Evolutionary conservation across 805 yeast genomes (phyloP).

Genomic region (Ogataea corticis): DNA sequence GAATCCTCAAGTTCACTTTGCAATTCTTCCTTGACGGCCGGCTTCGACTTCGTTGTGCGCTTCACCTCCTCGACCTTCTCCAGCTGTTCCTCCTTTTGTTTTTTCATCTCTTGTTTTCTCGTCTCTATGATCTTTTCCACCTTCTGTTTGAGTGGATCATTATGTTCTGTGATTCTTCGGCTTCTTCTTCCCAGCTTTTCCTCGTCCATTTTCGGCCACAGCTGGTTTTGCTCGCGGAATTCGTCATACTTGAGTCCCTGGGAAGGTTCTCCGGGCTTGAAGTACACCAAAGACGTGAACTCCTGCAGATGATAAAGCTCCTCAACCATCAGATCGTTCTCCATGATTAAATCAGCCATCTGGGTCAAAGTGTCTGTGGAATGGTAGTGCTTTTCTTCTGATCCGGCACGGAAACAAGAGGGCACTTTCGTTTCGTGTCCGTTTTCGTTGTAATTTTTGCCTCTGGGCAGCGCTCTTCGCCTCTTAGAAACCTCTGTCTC

Average conservation of each 20-base stretch:
- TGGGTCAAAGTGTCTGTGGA: conserved; percentile 25
- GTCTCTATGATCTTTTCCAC: conserved; percentile 18
- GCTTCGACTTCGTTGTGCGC: not conserved
- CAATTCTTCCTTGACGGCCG: not conserved
- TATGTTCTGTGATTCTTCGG: conserved; percentile 23
- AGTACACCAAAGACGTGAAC: conserved; percentile 60
- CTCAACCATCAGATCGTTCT: conserved; percentile 50
- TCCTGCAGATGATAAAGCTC: conserved; percentile 66
- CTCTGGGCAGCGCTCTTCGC: conserved; percentile 10
- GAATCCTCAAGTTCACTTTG: conserved; percentile 6
- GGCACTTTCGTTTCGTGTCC: not conserved
- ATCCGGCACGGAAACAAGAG: conserved; percentile 7
- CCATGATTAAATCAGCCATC: conserved; percentile 44
- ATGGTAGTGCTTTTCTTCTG: not conserved
- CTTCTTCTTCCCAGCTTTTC: conserved; percentile 28
- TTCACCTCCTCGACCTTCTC: not conserved
- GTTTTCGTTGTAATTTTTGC: too few species aligned
- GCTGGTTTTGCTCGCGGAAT: conserved; percentile 35
- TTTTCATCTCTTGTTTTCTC: conserved; percentile 4
- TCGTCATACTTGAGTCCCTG: conserved; percentile 36
- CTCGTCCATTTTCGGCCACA: conserved; percentile 39
- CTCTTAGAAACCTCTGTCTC: conserved; percentile 4
- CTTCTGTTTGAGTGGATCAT: conserved; percentile 26
- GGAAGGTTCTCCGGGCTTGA: conserved; percentile 51
- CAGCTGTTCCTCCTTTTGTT: not conserved